Conservation (phyloP, 73 alveolate species). For the Paramecium caudatum region DNA sequence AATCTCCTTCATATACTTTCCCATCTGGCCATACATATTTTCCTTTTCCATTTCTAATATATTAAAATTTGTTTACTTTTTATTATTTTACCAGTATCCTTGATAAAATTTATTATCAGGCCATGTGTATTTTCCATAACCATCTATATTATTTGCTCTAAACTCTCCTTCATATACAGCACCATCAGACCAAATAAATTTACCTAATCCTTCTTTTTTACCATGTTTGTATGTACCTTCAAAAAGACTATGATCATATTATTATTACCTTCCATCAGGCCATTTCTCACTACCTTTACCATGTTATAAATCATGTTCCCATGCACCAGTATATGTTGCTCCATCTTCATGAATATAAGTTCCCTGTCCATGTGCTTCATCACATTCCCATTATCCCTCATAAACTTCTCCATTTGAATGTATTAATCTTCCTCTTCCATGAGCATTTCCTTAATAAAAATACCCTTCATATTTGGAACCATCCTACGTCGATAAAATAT, state of each 20-base stretch:
- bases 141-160: constrained; percentile 76
- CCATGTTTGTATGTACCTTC: constrained; percentile 86
- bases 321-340: constrained; percentile 78
- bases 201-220: constrained; percentile 87
- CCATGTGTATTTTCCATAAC: constrained; percentile 76
- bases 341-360: constrained; percentile 78
- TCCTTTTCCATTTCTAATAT: constrained; percentile 81
- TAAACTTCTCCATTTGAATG: constrained; percentile 82
- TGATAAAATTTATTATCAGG: constrained; percentile 73
- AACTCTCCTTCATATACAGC: constrained; percentile 87
- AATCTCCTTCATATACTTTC: constrained; percentile 81
- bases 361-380: constrained; percentile 80
- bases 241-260: constrained; percentile 14
- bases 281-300: constrained; percentile 84
- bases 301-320: constrained; percentile 77
- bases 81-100: constrained; percentile 75
- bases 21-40: constrained; percentile 83
- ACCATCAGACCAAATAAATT: constrained; percentile 88
- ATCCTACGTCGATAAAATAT: not conserved
- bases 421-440: constrained; percentile 79
- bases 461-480: constrained; percentile 82
- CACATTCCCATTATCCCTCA: constrained; percentile 78
- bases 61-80: constrained; percentile 69
- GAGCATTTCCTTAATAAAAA: constrained; percentile 73
- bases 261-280: constrained; percentile 78